A percentile compares a stretch with the other conserved stretches of the same genome.
Conservation (phyloP, 768 basidiomycete genomes). For the Trametes cingulata region DNA sequence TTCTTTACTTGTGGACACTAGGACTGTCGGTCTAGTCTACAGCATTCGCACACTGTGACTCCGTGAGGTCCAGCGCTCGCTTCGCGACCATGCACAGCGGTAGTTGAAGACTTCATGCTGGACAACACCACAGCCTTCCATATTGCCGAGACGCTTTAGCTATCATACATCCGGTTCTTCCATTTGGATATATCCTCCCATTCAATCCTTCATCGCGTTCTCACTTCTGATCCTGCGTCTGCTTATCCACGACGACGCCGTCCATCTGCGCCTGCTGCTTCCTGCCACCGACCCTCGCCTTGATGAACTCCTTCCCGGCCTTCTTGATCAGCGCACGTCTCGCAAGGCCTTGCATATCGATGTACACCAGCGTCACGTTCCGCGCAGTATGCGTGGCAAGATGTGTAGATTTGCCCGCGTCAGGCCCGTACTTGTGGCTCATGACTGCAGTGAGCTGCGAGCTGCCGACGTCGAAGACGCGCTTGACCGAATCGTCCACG, state of each 20-base stretch:
- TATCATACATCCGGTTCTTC: too few species aligned
- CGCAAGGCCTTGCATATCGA: conserved; percentile 74
- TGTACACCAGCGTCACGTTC: conserved; percentile 75
- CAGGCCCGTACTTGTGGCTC: conserved; percentile 57
- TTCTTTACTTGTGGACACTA: too few species aligned
- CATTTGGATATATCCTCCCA: too few species aligned
- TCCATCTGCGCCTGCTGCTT: conserved; percentile 9
- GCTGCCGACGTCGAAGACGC: conserved; percentile 52
- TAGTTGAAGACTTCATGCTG: too few species aligned
- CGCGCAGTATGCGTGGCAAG: conserved; percentile 64
- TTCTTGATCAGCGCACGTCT: conserved; percentile 66
- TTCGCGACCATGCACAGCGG: too few species aligned
- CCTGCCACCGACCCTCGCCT: conserved; percentile 37
- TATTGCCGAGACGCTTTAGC: too few species aligned
- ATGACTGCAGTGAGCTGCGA: conserved; percentile 50
- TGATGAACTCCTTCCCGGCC: conserved; percentile 59
- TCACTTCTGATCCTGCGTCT: background rate
- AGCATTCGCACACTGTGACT: too few species aligned
- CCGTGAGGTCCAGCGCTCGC: too few species aligned
- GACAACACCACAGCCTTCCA: too few species aligned
- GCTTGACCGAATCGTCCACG: conserved; percentile 57
- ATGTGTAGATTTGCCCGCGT: conserved; percentile 59
- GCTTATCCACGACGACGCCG: conserved; percentile 18
- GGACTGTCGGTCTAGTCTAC: too few species aligned
- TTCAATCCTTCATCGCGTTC: too few species aligned